Base-by-base conservation (phyloP, 257 asterid genomes). In the Sherardia arvensis region DNA sequence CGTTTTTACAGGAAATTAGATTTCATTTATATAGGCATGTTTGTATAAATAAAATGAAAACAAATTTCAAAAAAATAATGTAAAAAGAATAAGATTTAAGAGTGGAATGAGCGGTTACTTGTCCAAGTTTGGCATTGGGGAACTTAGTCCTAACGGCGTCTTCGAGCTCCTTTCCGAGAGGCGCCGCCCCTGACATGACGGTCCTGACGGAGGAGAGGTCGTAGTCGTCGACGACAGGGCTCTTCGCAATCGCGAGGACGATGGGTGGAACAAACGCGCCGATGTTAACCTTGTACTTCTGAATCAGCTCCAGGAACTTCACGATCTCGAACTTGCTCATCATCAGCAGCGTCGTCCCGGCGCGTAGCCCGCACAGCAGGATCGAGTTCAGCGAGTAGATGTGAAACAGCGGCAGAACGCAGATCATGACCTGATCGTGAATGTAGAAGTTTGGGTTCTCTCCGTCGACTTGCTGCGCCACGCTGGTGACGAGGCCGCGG, bases 141-240 rank as follows among this genome's bases (percentile, higher is more conserved):
- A 92, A 85, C 71, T 89, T 92, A 5, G 59, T 51, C 25, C 96
- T 67, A 0, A 84, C 96, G 1, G 96, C 86, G 51, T 92, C 99
- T 81, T 92, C 96, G 40, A 92, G 81, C 76, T 92, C 99, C 83
- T 85, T 87, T 1, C 99, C 99, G 0, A 92, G 82, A 7, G 99
- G 99, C n/a, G 97, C 99, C 36, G 97, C 99, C 59, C 99, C 99
- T 0, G 99, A 92, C 93, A 89, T 79, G 27, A 92, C 97, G 56
- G 85, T 83, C 77, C 92, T 73, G 2, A 89, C 75, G 0, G 99
- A 82, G 0, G 96, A 86, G n/a, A 92, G 86, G 81, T 92, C 97
- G 14, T 85, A 89, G 10, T 87, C 77, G 34, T 71, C 87, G 64
- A 85, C 93, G n/a, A 79, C 56, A 8, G 95, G 91, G 53, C 94